Evolutionary conservation across 768 basidiomycete genomes (phyloP).

Genomic region (Suillus occidentalis): DNA sequence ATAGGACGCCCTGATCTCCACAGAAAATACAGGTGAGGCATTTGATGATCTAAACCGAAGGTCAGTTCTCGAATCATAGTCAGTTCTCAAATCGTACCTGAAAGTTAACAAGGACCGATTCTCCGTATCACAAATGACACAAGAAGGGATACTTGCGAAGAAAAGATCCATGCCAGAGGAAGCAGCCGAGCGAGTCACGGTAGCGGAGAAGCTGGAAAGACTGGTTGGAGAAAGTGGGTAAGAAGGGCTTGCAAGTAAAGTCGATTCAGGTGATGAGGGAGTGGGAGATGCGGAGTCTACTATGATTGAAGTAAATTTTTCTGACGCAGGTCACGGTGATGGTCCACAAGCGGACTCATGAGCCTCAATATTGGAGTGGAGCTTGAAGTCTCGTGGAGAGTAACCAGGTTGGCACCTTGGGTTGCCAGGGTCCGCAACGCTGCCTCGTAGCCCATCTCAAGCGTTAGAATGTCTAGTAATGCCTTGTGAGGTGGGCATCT

Average conservation of each 20-base stretch:
- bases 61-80: background rate
- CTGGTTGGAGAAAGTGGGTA: slow-evolving; percentile 38
- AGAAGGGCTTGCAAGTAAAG: slow-evolving; percentile 31
- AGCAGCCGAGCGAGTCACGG: too few species aligned
- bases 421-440: slow-evolving; percentile 73
- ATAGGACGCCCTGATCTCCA: background rate
- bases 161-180: too few species aligned
- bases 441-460: slow-evolving; percentile 80
- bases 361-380: slow-evolving; percentile 8
- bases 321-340: slow-evolving; percentile 16
- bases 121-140: background rate
- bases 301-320: slow-evolving; percentile 24
- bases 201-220: too few species aligned
- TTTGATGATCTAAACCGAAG: background rate
- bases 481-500: too few species aligned
- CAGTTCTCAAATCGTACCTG: background rate
- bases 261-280: slow-evolving; percentile 22
- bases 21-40: background rate
- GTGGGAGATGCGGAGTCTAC: slow-evolving; percentile 25
- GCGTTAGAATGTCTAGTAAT: slow-evolving; percentile 50
- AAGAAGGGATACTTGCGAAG: too few species aligned
- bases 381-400: slow-evolving; percentile 17
- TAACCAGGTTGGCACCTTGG: slow-evolving; percentile 43
- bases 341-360: slow-evolving; percentile 24
- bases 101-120: background rate